phyloP scores from a whole-genome alignment of 805 yeast species.

The Hanseniaspora vineae region DNA sequence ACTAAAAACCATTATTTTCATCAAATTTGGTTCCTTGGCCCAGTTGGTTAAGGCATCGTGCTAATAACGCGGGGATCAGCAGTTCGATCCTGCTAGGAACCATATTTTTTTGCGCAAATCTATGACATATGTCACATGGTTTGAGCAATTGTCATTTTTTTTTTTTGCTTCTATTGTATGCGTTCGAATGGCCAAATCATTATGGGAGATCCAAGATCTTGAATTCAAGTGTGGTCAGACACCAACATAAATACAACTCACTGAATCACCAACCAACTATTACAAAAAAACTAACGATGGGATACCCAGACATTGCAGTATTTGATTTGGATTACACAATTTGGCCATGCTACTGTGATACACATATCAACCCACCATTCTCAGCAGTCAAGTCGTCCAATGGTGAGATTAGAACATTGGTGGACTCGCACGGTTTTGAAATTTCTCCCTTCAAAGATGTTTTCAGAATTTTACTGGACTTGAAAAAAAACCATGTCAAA shows the following conservation, averaged over 20 bases:
- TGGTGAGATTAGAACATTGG: conserved; percentile 19
- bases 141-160: not conserved
- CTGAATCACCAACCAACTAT: too few species aligned
- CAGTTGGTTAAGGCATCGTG: conserved; percentile 27
- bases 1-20: not conserved
- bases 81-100: conserved; percentile 27
- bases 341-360: conserved; percentile 27
- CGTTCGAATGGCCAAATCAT: not conserved
- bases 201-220: not conserved
- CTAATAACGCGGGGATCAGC: conserved; percentile 27
- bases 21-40: conserved; percentile 21
- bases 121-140: not conserved
- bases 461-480: conserved; percentile 41
- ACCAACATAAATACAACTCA: not conserved
- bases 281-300: conserved; percentile 2
- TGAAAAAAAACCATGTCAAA: conserved; percentile 33
- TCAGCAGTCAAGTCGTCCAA: conserved; percentile 13
- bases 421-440: conserved; percentile 33
- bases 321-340: conserved; percentile 26
- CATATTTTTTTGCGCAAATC: conserved; percentile 10
- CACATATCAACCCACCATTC: conserved; percentile 24
- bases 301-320: conserved; percentile 24
- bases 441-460: conserved; percentile 58
- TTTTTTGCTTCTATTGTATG: not conserved
- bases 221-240: too few species aligned